These are phyloP conservation scores for Leccinum pachyderme DNA, from an alignment of 1,284 basidiomycete genomes.

Conservation along the genomic window DNA sequence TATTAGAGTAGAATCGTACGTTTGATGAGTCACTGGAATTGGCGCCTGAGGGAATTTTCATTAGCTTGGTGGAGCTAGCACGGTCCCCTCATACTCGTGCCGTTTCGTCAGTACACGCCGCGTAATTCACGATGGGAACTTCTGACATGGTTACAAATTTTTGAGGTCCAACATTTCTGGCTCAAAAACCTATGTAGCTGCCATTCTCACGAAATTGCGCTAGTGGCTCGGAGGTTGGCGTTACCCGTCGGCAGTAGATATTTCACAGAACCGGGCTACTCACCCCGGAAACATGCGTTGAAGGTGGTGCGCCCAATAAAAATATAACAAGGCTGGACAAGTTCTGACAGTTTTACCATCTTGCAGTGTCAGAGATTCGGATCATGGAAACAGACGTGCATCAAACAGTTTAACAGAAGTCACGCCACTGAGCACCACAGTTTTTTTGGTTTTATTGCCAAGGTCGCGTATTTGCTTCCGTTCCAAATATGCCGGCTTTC, in stretches of 20 bases:
- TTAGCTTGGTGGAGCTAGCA: not conserved
- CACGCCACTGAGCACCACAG: not conserved
- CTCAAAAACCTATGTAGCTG: not conserved
- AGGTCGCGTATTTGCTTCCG: too few species aligned
- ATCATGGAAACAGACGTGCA: not conserved
- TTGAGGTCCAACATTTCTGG: not conserved
- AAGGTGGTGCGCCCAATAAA: not conserved
- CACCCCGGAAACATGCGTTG: not conserved
- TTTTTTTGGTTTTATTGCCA: too few species aligned
- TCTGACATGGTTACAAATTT: not conserved
- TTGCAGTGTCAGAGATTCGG: not conserved
- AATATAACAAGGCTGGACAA: not conserved
- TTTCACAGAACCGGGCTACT: not conserved
- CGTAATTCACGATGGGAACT: not conserved
- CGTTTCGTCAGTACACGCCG: not conserved
- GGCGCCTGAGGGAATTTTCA: not conserved
- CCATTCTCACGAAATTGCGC: conserved; percentile 2
- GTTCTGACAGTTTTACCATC: not conserved
- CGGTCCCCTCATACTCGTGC: not conserved
- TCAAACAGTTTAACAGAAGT: not conserved
- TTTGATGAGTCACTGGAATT: not conserved
- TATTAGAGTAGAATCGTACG: not conserved
- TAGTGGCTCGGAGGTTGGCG: not conserved
- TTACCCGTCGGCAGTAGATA: not conserved
- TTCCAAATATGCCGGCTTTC: too few species aligned